These are phyloP conservation scores for Metschnikowia vanudenii DNA, from an alignment of 805 yeast genomes.

Conservation along the genomic window DNA sequence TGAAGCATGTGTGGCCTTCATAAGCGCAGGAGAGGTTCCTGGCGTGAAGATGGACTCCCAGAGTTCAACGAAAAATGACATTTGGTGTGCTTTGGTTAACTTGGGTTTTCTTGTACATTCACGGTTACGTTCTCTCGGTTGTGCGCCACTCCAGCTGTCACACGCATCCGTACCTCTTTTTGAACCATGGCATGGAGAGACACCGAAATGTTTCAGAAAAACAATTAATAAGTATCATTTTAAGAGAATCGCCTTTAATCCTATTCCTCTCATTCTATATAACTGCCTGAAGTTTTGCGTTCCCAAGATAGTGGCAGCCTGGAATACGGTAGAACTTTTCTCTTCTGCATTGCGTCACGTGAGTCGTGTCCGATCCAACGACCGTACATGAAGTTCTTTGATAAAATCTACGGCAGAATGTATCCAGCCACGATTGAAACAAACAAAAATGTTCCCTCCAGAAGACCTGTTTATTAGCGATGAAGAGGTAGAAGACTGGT, in stretches of 20 bases:
- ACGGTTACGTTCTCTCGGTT: neutral
- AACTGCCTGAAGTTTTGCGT: too few relatives aligned
- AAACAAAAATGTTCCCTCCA: slow-evolving; percentile 15
- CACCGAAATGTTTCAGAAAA: neutral
- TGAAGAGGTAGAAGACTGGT: slow-evolving; percentile 76
- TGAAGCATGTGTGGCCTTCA: slow-evolving; percentile 85
- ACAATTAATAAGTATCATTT: neutral
- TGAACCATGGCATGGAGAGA: neutral
- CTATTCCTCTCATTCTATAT: too few relatives aligned
- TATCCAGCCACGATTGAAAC: slow-evolving; percentile 33
- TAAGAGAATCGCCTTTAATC: too few relatives aligned
- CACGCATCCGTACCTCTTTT: neutral
- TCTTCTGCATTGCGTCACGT: slow-evolving; percentile 12
- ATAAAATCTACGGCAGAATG: slow-evolving; percentile 2
- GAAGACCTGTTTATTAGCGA: slow-evolving; percentile 56
- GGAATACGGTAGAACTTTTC: neutral
- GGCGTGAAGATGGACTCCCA: slow-evolving; percentile 94
- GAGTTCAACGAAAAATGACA: slow-evolving; percentile 58
- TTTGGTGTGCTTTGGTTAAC: slow-evolving; percentile 11
- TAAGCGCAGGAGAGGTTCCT: slow-evolving; percentile 85
- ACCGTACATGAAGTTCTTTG: neutral
- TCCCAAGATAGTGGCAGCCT: neutral
- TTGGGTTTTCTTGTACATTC: neutral
- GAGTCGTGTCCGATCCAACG: slow-evolving; percentile 14
- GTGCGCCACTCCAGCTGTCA: slow-evolving; percentile 1